phyloP scores from a whole-genome alignment of 805 yeast genomes.

The Ogataea chonburiensis region DNA sequence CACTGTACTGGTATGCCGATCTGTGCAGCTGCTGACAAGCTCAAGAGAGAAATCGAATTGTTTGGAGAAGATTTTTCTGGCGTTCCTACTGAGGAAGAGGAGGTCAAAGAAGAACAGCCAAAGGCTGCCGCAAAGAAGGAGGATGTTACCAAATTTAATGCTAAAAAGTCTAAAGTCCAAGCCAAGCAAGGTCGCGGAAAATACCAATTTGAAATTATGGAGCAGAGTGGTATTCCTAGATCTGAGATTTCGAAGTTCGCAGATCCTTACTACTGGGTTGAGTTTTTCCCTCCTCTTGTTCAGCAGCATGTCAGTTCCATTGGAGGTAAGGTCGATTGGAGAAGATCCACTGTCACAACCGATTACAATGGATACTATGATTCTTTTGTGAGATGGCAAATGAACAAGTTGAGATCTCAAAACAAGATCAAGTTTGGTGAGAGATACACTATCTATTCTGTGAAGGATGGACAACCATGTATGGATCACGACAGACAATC shows the following conservation, averaged over 20 bases:
- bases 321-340: conserved; percentile 97
- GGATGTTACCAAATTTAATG: conserved; percentile 87
- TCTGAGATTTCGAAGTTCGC: conserved; percentile 87
- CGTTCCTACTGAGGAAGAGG: conserved; percentile 63
- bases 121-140: conserved; percentile 43
- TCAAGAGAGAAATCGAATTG: conserved; percentile 85
- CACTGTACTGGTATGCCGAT: conserved; percentile 99
- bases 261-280: conserved; percentile 88
- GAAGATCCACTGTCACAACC: conserved; percentile 93
- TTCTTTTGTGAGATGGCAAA: conserved; percentile 94
- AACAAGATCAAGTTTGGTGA: conserved; percentile 97
- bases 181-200: conserved; percentile 94
- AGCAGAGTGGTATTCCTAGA: conserved; percentile 83
- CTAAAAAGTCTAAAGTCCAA: conserved; percentile 89
- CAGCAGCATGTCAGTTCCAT: conserved; percentile 73
- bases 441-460: conserved; percentile 95
- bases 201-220: conserved; percentile 94
- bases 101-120: conserved; percentile 32
- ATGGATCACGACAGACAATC: conserved; percentile 98
- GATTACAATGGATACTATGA: conserved; percentile 95
- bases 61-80: conserved; percentile 81
- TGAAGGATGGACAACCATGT: conserved; percentile 98
- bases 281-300: conserved; percentile 88
- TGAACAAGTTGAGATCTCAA: conserved; percentile 76
- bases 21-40: conserved; percentile 91